Percentiles rank a stretch among this genome's conserved stretches.
These are phyloP conservation scores for Suillus subalutaceus DNA, from an alignment of 768 basidiomycete species.

Conservation along the genomic window DNA sequence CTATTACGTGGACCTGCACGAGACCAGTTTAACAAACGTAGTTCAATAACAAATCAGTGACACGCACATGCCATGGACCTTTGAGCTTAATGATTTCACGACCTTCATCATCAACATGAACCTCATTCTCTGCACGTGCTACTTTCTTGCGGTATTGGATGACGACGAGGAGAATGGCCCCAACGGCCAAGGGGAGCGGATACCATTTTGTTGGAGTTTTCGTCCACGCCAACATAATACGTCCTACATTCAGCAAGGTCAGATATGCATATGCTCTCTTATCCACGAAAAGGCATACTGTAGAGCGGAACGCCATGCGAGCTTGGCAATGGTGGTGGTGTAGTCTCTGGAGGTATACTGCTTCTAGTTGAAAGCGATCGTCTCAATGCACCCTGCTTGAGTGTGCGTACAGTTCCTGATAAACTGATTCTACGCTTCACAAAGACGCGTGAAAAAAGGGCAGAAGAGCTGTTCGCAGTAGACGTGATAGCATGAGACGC, in stretches of 20 bases:
- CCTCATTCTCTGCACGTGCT: constrained; percentile 55
- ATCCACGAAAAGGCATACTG: constrained; percentile 30
- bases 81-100: constrained; percentile 78
- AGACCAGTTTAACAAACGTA: constrained; percentile 9
- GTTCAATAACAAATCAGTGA: background rate
- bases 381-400: constrained; percentile 27
- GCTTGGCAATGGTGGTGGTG: constrained; percentile 47
- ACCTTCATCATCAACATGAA: constrained; percentile 82
- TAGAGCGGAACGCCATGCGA: constrained; percentile 49
- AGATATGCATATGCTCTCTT: background rate
- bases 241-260: constrained; percentile 42
- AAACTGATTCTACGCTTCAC: constrained; percentile 35
- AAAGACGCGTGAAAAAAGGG: constrained; percentile 34
- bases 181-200: constrained; percentile 88
- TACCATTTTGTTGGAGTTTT: constrained; percentile 95
- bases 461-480: constrained; percentile 36
- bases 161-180: constrained; percentile 82
- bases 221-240: constrained; percentile 76
- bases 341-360: constrained; percentile 42
- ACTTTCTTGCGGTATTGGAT: constrained; percentile 72
- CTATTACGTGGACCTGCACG: constrained; percentile 88
- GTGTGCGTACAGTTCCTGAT: constrained; percentile 33
- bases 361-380: constrained; percentile 29
- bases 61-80: constrained; percentile 90
- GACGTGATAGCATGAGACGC: constrained; percentile 44